A percentile compares a stretch with the other conserved stretches of the same genome.
Conservation (phyloP, 1,284 basidiomycete species). For the Inonotus obliquus region DNA sequence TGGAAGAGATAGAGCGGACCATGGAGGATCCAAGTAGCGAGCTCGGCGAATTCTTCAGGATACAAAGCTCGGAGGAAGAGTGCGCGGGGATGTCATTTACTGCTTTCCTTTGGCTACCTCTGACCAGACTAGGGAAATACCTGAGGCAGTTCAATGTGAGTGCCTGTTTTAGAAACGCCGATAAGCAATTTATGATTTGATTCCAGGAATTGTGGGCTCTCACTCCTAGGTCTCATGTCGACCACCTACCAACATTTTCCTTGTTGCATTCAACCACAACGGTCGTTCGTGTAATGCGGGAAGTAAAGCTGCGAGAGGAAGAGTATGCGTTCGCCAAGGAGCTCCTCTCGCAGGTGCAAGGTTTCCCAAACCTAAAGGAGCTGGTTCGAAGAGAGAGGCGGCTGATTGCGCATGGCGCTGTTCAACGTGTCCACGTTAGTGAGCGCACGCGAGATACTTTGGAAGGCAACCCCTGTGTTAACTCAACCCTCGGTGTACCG, state of each 20-base stretch:
- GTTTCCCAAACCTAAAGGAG: constrained; percentile 44
- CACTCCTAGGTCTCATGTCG: constrained; percentile 66
- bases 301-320: constrained; percentile 80
- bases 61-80: constrained; percentile 57
- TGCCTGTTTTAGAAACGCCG: neutral
- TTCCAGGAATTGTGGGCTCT: constrained; percentile 55
- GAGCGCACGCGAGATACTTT: neutral
- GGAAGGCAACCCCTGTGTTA: neutral
- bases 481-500: too few relatives aligned
- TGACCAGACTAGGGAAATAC: constrained; percentile 69
- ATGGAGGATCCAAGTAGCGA: constrained; percentile 53
- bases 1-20: constrained; percentile 49
- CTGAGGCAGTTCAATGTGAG: constrained; percentile 71
- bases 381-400: constrained; percentile 69
- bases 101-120: constrained; percentile 69
- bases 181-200: constrained; percentile 16
- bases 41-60: constrained; percentile 79
- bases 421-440: constrained; percentile 27
- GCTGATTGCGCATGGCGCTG: constrained; percentile 62
- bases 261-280: constrained; percentile 64
- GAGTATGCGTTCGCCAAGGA: constrained; percentile 70
- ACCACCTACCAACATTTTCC: constrained; percentile 62
- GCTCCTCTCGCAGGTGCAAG: constrained; percentile 56
- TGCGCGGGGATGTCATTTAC: constrained; percentile 61
- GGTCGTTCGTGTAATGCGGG: constrained; percentile 70